Conservation (phyloP, 306 rosid species). For the Quercus rubra region DNA sequence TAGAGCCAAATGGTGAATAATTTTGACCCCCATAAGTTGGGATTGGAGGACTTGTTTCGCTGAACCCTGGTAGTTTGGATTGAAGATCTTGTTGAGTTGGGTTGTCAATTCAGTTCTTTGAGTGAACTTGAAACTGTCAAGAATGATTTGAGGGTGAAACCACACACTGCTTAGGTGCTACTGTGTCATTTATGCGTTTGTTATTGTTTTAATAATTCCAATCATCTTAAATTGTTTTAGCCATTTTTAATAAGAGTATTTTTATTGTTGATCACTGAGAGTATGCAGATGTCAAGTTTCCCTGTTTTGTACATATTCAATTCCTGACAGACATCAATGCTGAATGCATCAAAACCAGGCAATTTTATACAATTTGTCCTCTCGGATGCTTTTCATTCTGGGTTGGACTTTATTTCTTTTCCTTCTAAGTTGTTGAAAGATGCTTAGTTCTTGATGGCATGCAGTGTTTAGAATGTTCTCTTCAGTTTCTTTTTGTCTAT, state of each 20-base stretch:
- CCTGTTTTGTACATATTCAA: neutral
- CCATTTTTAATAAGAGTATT: neutral
- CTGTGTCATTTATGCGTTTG: neutral
- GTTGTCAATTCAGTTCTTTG: neutral
- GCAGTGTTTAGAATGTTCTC: neutral
- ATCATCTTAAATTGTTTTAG: neutral
- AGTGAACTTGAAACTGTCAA: neutral
- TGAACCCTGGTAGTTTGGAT: neutral
- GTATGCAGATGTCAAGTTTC: neutral
- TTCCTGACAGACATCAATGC: neutral
- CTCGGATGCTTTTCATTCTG: neutral
- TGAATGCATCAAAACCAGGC: neutral
- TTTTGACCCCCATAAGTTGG: neutral
- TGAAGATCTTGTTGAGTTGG: slow-evolving; percentile 1
- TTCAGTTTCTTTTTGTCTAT: neutral
- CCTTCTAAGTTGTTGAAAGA: neutral
- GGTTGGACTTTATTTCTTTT: neutral
- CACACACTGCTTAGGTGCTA: neutral
- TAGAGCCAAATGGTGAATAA: neutral
- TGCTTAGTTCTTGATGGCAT: too few species aligned
- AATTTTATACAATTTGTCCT: neutral
- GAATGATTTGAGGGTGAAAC: neutral
- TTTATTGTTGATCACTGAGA: neutral
- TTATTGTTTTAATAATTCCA: too few species aligned
- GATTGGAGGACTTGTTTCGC: neutral